Percentiles rank a stretch among this genome's conserved stretches.
Conservation (phyloP, 352 stramenopile genomes). For the Phytophthora pluvialis region DNA sequence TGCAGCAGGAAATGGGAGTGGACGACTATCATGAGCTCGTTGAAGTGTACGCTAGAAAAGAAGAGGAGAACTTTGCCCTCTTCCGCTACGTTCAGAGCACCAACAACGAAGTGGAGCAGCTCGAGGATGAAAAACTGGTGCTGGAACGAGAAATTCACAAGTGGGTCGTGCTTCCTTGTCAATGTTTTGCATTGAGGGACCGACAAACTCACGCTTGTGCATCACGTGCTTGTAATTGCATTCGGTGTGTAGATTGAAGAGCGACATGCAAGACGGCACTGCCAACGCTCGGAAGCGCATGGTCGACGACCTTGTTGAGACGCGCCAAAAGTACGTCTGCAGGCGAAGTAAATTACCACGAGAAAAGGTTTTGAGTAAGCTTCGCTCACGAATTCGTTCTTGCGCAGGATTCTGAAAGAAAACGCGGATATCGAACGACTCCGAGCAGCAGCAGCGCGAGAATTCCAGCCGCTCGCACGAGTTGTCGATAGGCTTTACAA, state of each 20-base stretch:
- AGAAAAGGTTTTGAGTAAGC: neutral
- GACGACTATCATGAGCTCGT: constrained; percentile 71
- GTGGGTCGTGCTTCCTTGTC: constrained; percentile 21
- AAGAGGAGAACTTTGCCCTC: constrained; percentile 84
- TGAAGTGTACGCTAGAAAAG: constrained; percentile 66
- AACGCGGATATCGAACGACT: constrained; percentile 78
- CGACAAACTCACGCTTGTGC: neutral
- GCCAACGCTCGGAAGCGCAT: constrained; percentile 72
- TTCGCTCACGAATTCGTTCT: neutral
- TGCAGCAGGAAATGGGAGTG: constrained; percentile 72
- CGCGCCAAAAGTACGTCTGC: constrained; percentile 60
- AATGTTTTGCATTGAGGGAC: neutral
- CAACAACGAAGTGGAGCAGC: constrained; percentile 82
- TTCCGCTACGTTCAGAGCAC: constrained; percentile 84
- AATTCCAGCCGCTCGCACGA: constrained; percentile 78
- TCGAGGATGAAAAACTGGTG: constrained; percentile 77
- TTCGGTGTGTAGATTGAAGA: constrained; percentile 44
- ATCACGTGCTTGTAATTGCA: neutral
- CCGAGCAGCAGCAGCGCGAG: constrained; percentile 55
- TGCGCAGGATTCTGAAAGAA: constrained; percentile 72
- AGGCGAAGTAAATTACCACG: neutral
- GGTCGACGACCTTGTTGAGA: constrained; percentile 76
- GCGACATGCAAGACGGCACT: constrained; percentile 70
- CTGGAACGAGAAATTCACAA: constrained; percentile 69
- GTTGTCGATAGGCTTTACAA: constrained; percentile 84